Conservation (phyloP, 805 yeast species). For the Diddensiella santjacobensis region DNA sequence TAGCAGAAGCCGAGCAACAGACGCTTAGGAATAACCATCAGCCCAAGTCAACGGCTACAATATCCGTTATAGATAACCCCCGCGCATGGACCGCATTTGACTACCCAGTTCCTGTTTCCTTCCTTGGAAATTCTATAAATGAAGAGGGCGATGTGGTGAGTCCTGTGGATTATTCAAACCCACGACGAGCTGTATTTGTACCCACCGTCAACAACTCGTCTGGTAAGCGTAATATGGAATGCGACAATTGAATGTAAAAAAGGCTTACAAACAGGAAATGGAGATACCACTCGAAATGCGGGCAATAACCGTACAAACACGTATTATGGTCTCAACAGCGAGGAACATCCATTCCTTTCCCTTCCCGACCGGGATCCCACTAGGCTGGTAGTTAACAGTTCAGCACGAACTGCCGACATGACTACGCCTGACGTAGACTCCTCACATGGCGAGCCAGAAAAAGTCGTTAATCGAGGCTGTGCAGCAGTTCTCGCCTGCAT, state of each 20-base stretch:
- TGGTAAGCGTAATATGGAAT: background rate
- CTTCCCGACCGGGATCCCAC: background rate
- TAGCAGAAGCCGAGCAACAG: background rate
- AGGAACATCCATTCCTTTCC: too few species aligned
- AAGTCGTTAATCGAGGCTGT: background rate
- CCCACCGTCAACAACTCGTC: background rate
- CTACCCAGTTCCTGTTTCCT: constrained; percentile 15
- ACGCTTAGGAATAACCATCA: background rate
- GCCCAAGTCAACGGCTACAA: background rate
- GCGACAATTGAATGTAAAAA: too few species aligned
- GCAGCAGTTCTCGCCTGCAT: background rate
- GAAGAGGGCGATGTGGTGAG: background rate
- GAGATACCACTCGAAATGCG: background rate
- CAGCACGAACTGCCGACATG: too few species aligned
- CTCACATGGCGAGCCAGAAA: background rate
- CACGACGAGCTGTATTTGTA: constrained; percentile 11
- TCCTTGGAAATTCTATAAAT: constrained; percentile 2
- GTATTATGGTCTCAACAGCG: background rate
- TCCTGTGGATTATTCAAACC: constrained; percentile 8
- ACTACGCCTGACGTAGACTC: background rate
- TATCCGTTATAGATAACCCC: constrained; percentile 13
- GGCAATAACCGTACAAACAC: background rate
- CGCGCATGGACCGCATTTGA: constrained; percentile 14
- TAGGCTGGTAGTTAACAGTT: background rate
- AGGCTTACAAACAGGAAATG: background rate